phyloP scores from a whole-genome alignment of 2,329 filamentous ascomycete species.

The Fusarium tuaranense region DNA sequence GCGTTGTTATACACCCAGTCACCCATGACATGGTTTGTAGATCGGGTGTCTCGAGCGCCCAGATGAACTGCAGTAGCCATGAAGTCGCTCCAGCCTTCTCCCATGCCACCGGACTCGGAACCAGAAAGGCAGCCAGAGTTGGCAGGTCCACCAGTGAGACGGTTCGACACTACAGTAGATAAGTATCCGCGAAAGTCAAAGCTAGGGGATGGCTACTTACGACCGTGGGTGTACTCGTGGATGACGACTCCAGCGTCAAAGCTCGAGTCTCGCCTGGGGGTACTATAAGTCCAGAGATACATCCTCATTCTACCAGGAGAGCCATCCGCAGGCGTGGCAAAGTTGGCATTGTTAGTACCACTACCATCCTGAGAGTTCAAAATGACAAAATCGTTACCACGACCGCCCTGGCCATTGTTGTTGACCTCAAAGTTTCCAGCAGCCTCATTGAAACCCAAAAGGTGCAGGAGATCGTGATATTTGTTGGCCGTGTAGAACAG shows the following conservation, averaged over 20 bases:
- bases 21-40: conserved; percentile 61
- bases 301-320: conserved; percentile 66
- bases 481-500: conserved; percentile 71
- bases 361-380: conserved; percentile 68
- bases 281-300: conserved; percentile 65
- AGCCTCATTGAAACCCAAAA: conserved; percentile 67
- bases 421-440: conserved; percentile 71
- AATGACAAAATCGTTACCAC: conserved; percentile 64
- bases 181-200: conserved; percentile 15
- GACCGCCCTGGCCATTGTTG: conserved; percentile 66
- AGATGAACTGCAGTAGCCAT: conserved; percentile 63
- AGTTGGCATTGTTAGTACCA: conserved; percentile 68
- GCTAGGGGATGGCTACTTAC: conserved; percentile 44
- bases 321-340: conserved; percentile 66
- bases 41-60: conserved; percentile 58
- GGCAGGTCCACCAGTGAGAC: conserved; percentile 68
- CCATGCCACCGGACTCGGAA: conserved; percentile 67
- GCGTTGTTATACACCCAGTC: conserved; percentile 60
- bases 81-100: conserved; percentile 70
- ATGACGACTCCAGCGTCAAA: conserved; percentile 72
- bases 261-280: conserved; percentile 63
- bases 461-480: conserved; percentile 70
- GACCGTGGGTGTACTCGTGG: conserved; percentile 68
- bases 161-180: conserved; percentile 60
- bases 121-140: conserved; percentile 62